Base-by-base conservation (phyloP, 306 rosid species). In the Cyamopsis tetragonoloba region DNA sequence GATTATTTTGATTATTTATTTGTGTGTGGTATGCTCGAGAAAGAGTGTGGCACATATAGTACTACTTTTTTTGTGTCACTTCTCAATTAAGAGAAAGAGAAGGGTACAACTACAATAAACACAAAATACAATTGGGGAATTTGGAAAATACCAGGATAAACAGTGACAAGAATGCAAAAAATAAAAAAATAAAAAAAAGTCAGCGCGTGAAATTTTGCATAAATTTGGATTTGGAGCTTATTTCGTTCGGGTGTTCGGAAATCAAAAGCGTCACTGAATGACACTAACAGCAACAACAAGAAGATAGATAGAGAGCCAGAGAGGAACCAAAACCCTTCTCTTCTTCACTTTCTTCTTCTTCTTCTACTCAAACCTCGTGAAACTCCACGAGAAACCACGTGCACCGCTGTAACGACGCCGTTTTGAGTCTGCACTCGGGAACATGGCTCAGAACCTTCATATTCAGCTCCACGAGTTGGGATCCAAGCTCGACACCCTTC, bases 381-480 rank as follows among this genome's bases (percentile, higher is more conserved):
- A 37, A 22, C 44, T 72, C 75, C 63, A 85, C 81, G 89, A 73
- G 49, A 62, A 24, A 76, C 42, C 78, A 71, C 70, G 38, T 39
- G 15, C 42, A 37, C 13, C 77, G 2, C 7, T 79, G 75, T 54
- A 47, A 77, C 86, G 54, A 77, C 77, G 32, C 70, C 82, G 77
- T 81, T 53, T 79, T 26, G 19, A 56, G 50, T 15, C 59, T 68
- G 62, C 37, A 15, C 47, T 68, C 42, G 39, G 31, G 5, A 20
- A 26, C 53, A 93, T 95, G 99, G 83, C 88, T 34, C 81, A 65
- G 37, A 83, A 85, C 76, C 85, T 81, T 27, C 88, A 86, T 61
- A 92, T 73, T 59, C 97, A 77, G 87, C 96, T 95, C 74, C 57
- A 73, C 81, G 99, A 95, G 77, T 69, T 95, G 86, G 96, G 99